Base-by-base conservation (phyloP, 2,329 filamentous ascomycete species). In the Pyricularia pennisetigena region DNA sequence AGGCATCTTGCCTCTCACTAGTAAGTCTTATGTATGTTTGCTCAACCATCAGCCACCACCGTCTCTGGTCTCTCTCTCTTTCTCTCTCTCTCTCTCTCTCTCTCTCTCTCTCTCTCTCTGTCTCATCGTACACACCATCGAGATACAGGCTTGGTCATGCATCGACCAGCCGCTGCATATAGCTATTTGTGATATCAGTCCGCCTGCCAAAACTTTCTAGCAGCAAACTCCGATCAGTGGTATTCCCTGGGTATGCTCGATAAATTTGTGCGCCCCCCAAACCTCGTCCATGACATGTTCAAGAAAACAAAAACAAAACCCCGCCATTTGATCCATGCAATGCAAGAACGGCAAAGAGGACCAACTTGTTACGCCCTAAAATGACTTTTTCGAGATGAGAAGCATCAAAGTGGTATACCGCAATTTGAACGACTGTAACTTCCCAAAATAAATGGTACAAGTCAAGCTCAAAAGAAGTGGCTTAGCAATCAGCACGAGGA, bases 121-220 rank as follows among this genome's bases (percentile, higher is more conserved):
- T 61, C 64, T 65, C 64, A 66, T 66, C 64, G 64, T 66, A 66
- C 64, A 66, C 23, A 8, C 23, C 57, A 24, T 23, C 57, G 12
- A 61, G 10, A 24, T 26, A 23, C n/a, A 61, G 57, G 23, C 35
- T 29, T n/a, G 32, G 32, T 14, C 35, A 49, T 28, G 14, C 24
- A 57, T 16, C 26, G 35, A 66, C 64, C 35, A 28, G 30, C 29
- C 26, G 4, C 28, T 9, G 30, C 23, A 64, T 32, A 64, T 30
- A 64, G 20, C 28, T 16, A 32, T 32, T 49, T 28, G 28, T 66
- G 12, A 66, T 41, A 26, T 20, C 23, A 16, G 23, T 49, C 64
- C 64, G 24, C 23, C 64, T 66, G 32, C 41, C 28, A 41, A 49
- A 35, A 28, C 32, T 66, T 49, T 66, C 23, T 57, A 35, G 64